These are phyloP conservation scores for Taphrina pruni DNA, from an alignment of 1,139 yeast species.

Conservation along the genomic window DNA sequence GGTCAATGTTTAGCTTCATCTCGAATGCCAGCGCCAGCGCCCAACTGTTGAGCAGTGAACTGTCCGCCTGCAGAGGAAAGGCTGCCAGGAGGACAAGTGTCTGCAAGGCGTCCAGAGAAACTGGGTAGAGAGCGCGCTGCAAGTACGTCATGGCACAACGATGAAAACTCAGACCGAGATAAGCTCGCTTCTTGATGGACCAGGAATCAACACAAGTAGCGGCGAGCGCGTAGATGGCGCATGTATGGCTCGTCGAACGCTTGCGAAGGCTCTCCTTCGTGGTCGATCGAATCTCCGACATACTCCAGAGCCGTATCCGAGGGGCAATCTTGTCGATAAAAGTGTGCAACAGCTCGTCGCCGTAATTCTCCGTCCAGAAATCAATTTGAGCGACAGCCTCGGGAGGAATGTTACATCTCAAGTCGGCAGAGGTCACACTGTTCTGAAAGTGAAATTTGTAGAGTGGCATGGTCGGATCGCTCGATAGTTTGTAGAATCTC, in stretches of 20 bases:
- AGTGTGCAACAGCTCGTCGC: conserved; percentile 10
- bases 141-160: conserved; percentile 30
- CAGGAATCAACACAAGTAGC: conserved; percentile 28
- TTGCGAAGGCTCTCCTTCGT: neutral
- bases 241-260: conserved; percentile 11
- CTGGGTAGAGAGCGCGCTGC: conserved; percentile 29
- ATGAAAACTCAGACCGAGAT: conserved; percentile 23
- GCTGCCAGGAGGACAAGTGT: conserved; percentile 28
- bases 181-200: conserved; percentile 24
- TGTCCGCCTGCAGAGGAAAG: conserved; percentile 14
- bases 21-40: conserved; percentile 32
- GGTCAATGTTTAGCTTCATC: conserved; percentile 28
- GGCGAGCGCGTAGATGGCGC: conserved; percentile 31
- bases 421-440: neutral
- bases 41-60: conserved; percentile 25
- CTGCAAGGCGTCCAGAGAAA: conserved; percentile 13
- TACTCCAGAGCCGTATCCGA: conserved; percentile 13
- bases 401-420: conserved; percentile 2
- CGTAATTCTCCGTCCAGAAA: conserved; percentile 24
- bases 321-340: conserved; percentile 23
- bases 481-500: neutral
- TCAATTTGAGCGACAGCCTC: conserved; percentile 19
- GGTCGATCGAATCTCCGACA: neutral
- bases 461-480: conserved; percentile 9
- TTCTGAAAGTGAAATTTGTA: conserved; percentile 4